Evolutionary conservation across 2,329 filamentous ascomycete genomes (phyloP), one percentile per base, ranked within the genome.

Genomic region (Herpotrichia juniperi): DNA sequence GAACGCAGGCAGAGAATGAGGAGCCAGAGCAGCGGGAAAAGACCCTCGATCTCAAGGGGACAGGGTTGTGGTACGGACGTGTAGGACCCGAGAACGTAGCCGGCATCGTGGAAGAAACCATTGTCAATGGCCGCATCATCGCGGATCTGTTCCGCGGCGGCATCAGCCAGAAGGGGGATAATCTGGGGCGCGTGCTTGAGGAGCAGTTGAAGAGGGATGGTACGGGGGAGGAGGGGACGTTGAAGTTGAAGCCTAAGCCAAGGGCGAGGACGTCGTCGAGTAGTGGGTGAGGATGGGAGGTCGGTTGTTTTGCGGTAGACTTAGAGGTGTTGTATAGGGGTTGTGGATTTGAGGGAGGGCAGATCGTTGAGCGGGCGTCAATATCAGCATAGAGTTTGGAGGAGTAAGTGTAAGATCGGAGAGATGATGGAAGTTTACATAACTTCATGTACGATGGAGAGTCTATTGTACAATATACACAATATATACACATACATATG

Each of bases 1-100:
- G 21, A 17, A 30, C 14, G 19, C 22, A 31, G 22, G 21, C 34
- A 11, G 22, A 22, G 10, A 6, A 21, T 11, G 24, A 12, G 44
- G n/a, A 14, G 28, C 10, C n/a, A 31, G 4, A 2, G 17, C 9
- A 37, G 16, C 9, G 17, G 28, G 44, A 10, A 28, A 28, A 7
- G 31, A 10, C 2, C 79, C 83, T 14, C n/a, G 79, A 83, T 4
- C 72, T 93, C 45, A 84, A 83, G 1, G 89, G 90, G 0, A 84
- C 84, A 63, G 90, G 90, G 1, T 83, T 94, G 2, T 94, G 90
- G 90, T 94, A 94, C 70, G 90, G 90, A 0, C 78, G 90, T 34
- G 87, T 94, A 1, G 87, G 88, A 59, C 87, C 89, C 3, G 82
- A 80, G 65, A 83, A 93, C 68, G 89, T 93, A 0, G 87, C 92